Percentiles rank a stretch among this genome's conserved stretches.
phyloP scores from a whole-genome alignment of 2,329 filamentous ascomycete genomes.

The Teratosphaeria pseudoeucalypti region DNA sequence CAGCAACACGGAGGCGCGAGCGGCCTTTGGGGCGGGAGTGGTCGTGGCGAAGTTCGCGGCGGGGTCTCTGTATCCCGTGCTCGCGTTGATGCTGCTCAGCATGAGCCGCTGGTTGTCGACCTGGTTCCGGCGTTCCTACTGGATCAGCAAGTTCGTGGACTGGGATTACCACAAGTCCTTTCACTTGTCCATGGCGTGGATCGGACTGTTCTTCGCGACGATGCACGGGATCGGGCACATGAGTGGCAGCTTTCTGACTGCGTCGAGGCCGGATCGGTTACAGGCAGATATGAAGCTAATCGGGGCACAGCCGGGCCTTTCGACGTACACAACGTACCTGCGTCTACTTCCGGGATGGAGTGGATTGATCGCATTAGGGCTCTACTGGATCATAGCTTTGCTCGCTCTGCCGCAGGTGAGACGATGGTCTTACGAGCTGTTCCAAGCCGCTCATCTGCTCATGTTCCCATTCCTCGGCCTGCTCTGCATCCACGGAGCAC shows the following conservation, averaged over 20 bases:
- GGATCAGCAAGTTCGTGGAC: conserved; percentile 46
- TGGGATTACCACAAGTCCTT: conserved; percentile 48
- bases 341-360: conserved; percentile 41
- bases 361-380: conserved; percentile 38
- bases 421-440: conserved; percentile 45
- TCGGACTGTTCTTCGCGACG: conserved; percentile 41
- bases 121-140: conserved; percentile 40
- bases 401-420: conserved; percentile 43
- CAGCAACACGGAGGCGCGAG: conserved; percentile 34
- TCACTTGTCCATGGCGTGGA: conserved; percentile 45
- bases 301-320: conserved; percentile 34
- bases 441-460: conserved; percentile 47
- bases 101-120: conserved; percentile 50
- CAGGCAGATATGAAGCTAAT: conserved; percentile 36
- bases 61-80: conserved; percentile 46
- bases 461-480: conserved; percentile 50
- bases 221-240: conserved; percentile 47
- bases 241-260: conserved; percentile 42
- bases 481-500: conserved; percentile 45
- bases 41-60: conserved; percentile 46
- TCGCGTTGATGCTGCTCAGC: conserved; percentile 49
- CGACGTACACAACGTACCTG: conserved; percentile 39
- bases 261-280: conserved; percentile 38
- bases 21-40: conserved; percentile 47
- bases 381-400: conserved; percentile 41